Conservation (phyloP, 495 filamentous ascomycete genomes). For the Aspergillus saccharolyticus region DNA sequence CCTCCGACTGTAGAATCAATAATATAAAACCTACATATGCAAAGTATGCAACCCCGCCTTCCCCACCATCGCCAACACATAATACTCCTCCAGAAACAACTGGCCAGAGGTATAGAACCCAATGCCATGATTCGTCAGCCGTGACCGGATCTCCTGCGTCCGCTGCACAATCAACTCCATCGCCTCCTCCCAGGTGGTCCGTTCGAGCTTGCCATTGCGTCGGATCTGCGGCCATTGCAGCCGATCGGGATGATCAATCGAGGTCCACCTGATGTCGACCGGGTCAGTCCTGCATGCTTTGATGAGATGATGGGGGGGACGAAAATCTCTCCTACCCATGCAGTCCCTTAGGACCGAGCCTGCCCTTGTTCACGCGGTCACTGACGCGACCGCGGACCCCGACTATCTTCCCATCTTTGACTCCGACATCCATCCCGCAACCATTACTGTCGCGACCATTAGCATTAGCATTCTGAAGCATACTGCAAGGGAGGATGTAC, state of each 20-base stretch:
- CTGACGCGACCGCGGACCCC: conserved; percentile 1
- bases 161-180: conserved; percentile 8
- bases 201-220: conserved; percentile 2
- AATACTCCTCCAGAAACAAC: conserved; percentile 8
- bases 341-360: conserved; percentile 5
- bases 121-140: conserved; percentile 4
- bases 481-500: no score
- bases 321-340: conserved; percentile 6
- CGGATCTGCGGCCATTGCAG: conserved; percentile 6
- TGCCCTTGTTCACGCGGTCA: conserved; percentile 4
- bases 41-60: conserved; percentile 6
- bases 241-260: conserved; percentile 6
- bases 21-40: conserved; percentile 7
- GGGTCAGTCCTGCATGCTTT: no score
- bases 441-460: conserved; percentile 1
- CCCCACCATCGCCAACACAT: conserved; percentile 7
- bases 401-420: conserved; percentile 7
- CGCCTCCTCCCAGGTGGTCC: conserved; percentile 7
- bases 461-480: no score
- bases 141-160: conserved; percentile 3
- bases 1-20: no score
- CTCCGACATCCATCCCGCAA: conserved; percentile 1
- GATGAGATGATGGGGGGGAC: no score
- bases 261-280: not conserved
- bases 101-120: conserved; percentile 9